Conservation (phyloP, 192 early-diverging fungal genomes). For the Globomyces pollinis-pini region DNA sequence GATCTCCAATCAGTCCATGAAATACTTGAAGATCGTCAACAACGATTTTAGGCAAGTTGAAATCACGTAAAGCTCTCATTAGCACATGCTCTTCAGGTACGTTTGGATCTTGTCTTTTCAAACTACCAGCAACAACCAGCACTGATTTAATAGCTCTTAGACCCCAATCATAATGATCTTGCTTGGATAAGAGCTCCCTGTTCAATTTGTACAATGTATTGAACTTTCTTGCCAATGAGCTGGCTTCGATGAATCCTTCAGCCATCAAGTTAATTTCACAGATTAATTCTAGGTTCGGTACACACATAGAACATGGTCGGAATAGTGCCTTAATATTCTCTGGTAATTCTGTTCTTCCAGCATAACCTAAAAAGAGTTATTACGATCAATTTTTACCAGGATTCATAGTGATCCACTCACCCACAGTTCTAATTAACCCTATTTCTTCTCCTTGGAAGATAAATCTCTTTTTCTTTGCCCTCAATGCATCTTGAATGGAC, state of each 20-base stretch:
- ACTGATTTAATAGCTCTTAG: constrained; percentile 61
- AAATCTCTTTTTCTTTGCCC: constrained; percentile 58
- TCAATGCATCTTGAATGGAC: constrained; percentile 54
- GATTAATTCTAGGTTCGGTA: constrained; percentile 59
- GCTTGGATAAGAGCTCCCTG: constrained; percentile 55
- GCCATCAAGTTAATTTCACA: constrained; percentile 68
- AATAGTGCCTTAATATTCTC: constrained; percentile 64
- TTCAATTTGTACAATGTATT: constrained; percentile 59
- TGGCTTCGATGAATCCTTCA: constrained; percentile 62
- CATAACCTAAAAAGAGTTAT: constrained; percentile 38
- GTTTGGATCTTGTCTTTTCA: constrained; percentile 52
- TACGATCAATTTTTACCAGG: constrained; percentile 24
- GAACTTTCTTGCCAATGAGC: constrained; percentile 54
- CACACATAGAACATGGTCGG: constrained; percentile 59
- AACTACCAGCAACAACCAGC: constrained; percentile 53
- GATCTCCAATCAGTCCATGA: constrained; percentile 55
- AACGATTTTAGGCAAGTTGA: constrained; percentile 63
- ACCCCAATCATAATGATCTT: constrained; percentile 68
- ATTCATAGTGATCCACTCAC: constrained; percentile 60
- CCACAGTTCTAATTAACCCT: constrained; percentile 45
- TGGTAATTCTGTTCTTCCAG: constrained; percentile 58
- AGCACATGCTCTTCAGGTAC: constrained; percentile 59
- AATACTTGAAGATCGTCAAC: constrained; percentile 59
- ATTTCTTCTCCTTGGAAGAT: constrained; percentile 65
- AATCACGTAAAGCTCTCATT: constrained; percentile 60